Conservation (phyloP, 73 alveolate genomes). For the Paramecium octaurelia region DNA sequence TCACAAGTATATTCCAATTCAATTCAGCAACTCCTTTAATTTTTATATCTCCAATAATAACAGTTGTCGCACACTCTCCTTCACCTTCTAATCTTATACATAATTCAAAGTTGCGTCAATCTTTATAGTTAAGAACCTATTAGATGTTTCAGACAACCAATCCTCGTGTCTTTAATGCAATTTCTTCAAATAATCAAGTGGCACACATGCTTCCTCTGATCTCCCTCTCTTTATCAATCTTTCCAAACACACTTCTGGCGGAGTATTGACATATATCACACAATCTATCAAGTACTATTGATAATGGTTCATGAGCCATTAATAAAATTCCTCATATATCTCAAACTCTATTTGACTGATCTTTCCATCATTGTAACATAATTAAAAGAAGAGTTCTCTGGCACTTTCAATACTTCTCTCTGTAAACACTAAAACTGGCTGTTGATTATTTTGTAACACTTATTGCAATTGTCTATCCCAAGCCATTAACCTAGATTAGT, state of each 20-base stretch:
- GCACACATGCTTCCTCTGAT: background rate
- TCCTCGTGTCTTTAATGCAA: background rate
- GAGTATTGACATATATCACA: slow-evolving; percentile 13
- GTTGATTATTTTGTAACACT: background rate
- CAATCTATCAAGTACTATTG: background rate
- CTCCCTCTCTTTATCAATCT: background rate
- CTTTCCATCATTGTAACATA: background rate
- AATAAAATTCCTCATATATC: slow-evolving; percentile 7
- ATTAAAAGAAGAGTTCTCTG: background rate
- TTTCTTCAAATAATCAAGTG: background rate
- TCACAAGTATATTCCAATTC: background rate
- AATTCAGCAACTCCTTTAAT: background rate
- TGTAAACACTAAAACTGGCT: background rate
- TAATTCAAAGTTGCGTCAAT: background rate
- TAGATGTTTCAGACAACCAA: background rate
- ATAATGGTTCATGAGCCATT: background rate
- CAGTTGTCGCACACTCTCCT: background rate
- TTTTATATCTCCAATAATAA: background rate
- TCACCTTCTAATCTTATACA: background rate
- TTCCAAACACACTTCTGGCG: background rate
- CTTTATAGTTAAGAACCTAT: background rate
- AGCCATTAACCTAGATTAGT: slow-evolving; percentile 11
- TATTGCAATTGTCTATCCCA: background rate
- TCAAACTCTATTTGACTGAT: background rate
- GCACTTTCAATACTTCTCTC: slow-evolving; percentile 15